Evolutionary conservation across 306 rosid genomes (phyloP), one percentile per base, ranked within the genome.

Genomic region (Calophaca sinica): DNA sequence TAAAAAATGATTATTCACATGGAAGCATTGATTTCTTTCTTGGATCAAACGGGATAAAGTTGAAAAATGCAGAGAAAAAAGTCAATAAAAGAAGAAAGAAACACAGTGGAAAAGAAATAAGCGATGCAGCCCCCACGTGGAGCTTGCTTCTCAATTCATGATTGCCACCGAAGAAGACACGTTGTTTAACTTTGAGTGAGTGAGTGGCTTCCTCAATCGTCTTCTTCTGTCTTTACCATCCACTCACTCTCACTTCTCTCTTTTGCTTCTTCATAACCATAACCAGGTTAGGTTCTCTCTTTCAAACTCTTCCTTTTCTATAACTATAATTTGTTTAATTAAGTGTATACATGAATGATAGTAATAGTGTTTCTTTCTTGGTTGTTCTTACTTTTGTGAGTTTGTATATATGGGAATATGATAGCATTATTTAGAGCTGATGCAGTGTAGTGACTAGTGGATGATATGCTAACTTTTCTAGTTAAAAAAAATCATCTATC

Each of bases 91-190:
- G 20, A n/a, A 35, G 26, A 26, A 8, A 35, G n/a, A 33, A 15
- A 14, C 50, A 70, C 26, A 58, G 4, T 3, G 5, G 29, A 13
- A n/a, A 66, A 4, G 28, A 32, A 63, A 45, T 35, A 9, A 55
- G 31, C 39, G 4, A 49, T 12, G 6, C 4, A 12, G 5, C 15
- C 9, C 12, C 35, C 78, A 80, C 84, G 84, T 80, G 84, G 62
- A 6, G 38, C 36, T 73, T 66, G 39, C 70, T 49, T 73, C 42
- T 53, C 36, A 12, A 15, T 72, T 28, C 44, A 33, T 8, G 31
- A n/a, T 26, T 72, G 83, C 63, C 79, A 79, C 79, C n/a, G n/a
- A n/a, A 45, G 6, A 64, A 10, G n/a, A 55, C 73, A 20, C 68
- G 20, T 44, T 45, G 33, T 44, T 76, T 10, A 20, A 50, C 11